phyloP scores from a whole-genome alignment of 768 basidiomycete genomes.

The Lactifluus volemus region DNA sequence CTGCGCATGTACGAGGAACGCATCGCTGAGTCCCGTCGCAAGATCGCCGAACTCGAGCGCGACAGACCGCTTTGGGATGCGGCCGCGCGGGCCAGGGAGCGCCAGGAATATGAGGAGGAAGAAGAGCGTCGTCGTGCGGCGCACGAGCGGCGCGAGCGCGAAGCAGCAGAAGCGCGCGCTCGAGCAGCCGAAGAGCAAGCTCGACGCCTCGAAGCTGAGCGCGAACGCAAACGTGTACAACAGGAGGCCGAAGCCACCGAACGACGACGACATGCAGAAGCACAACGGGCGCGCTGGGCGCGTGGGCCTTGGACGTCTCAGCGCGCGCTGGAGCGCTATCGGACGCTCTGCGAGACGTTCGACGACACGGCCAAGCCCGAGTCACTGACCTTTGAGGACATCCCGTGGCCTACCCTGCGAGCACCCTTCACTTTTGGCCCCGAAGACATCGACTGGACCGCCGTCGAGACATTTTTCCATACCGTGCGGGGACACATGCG shows the following conservation, averaged over 20 bases:
- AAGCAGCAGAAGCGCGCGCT: constrained; percentile 28
- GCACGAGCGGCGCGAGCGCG: constrained; percentile 20
- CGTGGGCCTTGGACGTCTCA: constrained; percentile 53
- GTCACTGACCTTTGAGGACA: constrained; percentile 48
- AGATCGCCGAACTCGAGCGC: constrained; percentile 56
- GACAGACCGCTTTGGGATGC: constrained; percentile 57
- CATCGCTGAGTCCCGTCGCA: constrained; percentile 55
- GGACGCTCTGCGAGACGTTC: constrained; percentile 48
- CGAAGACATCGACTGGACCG: constrained; percentile 61
- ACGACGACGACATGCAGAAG: constrained; percentile 35
- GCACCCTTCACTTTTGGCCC: constrained; percentile 43
- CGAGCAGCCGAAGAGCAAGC: constrained; percentile 29
- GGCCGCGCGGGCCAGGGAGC: constrained; percentile 30
- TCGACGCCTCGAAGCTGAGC: constrained; percentile 20
- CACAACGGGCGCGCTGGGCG: constrained; percentile 43
- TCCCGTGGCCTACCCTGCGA: constrained; percentile 72
- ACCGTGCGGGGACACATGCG: constrained; percentile 44
- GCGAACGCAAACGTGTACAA: constrained; percentile 23
- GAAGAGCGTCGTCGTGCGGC: constrained; percentile 21
- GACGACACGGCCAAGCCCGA: constrained; percentile 42
- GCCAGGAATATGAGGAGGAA: constrained; percentile 23
- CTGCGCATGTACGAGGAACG: constrained; percentile 31
- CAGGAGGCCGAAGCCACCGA: constrained; percentile 24
- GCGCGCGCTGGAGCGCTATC: constrained; percentile 67
- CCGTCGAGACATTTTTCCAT: constrained; percentile 65